Evolutionary conservation across 2,329 filamentous ascomycete genomes (phyloP), one percentile per base, ranked within the genome.

Genomic region (Aspergillus costaricaensis): DNA sequence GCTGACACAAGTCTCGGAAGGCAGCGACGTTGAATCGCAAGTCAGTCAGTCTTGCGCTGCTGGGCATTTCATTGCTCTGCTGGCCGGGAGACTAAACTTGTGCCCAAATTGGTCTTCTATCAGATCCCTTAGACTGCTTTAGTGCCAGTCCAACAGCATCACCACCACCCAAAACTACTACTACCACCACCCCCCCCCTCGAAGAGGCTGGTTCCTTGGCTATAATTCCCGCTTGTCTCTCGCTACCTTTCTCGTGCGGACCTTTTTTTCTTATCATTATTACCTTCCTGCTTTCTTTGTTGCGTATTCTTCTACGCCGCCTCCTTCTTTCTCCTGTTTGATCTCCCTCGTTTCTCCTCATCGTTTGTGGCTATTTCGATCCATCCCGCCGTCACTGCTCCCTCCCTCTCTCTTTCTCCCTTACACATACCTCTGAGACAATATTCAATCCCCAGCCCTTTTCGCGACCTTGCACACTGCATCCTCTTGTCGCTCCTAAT

Each of bases 401-500:
- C 12, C 10, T 14, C 32, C 32, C 32, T 36, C 32, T 48, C 44
- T 62, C 57, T 27, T 54, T 57, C 32, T 59, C 62, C 59, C 64
- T 64, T 61, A 55, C 62, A 62, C 62, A 51, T 44, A 17, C 53
- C 36, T 51, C 30, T 25, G 50, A 58, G 49, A 63, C 59, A 60
- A 48, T 60, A 25, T 57, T 60, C 55, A 51, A 25, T 55, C n/a
- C 59, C 63, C 56, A 57, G 58, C 59, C 62, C 57, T 36, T 50
- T 17, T 55, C 32, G 55, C 52, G 14, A 27, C 53, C 57, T 58
- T 57, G 44, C 57, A 41, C 54, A 55, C 61, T 65, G 58, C 61
- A 47, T 60, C 56, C 25, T 51, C 44, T 59, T 55, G 49, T 58
- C n/a, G 48, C 51, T 57, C 41, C 52, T 57, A 59, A 39, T 44